phyloP scores from a whole-genome alignment of 768 basidiomycete genomes.

The Psilocybe cyanescens region DNA sequence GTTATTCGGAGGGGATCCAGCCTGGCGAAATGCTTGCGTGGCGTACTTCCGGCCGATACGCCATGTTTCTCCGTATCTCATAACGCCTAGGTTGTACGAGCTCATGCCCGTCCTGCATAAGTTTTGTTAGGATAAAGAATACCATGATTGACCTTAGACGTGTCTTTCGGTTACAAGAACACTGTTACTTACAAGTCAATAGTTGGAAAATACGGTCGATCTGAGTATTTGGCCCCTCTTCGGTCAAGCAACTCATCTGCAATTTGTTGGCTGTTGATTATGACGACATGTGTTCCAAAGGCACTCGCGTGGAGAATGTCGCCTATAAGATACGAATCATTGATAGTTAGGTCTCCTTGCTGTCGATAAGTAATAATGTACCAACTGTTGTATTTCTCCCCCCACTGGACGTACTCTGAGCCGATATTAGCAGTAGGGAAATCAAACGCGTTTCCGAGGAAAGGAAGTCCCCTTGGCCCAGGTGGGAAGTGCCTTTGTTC shows the following conservation, averaged over 20 bases:
- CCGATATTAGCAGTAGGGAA: constrained; percentile 5
- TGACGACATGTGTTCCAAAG: constrained; percentile 7
- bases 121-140: too few species aligned
- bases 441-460: constrained; percentile 27
- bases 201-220: constrained; percentile 1
- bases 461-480: constrained; percentile 26
- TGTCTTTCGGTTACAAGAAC: too few species aligned
- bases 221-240: constrained; percentile 12
- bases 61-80: constrained; percentile 28
- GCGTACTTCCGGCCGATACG: constrained; percentile 24
- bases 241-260: constrained; percentile 15
- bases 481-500: constrained; percentile 5
- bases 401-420: constrained; percentile 1
- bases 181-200: constrained; percentile 7
- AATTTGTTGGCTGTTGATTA: constrained; percentile 13
- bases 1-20: constrained; percentile 1
- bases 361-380: background rate
- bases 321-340: constrained; percentile 1
- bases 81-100: constrained; percentile 24
- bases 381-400: constrained; percentile 1
- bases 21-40: constrained; percentile 25
- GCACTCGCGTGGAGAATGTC: constrained; percentile 3
- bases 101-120: constrained; percentile 18
- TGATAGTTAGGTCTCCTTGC: background rate
- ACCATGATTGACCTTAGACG: too few species aligned